Evolutionary conservation across 2,329 filamentous ascomycete genomes (phyloP).

Genomic region (Talaromyces sp.): DNA sequence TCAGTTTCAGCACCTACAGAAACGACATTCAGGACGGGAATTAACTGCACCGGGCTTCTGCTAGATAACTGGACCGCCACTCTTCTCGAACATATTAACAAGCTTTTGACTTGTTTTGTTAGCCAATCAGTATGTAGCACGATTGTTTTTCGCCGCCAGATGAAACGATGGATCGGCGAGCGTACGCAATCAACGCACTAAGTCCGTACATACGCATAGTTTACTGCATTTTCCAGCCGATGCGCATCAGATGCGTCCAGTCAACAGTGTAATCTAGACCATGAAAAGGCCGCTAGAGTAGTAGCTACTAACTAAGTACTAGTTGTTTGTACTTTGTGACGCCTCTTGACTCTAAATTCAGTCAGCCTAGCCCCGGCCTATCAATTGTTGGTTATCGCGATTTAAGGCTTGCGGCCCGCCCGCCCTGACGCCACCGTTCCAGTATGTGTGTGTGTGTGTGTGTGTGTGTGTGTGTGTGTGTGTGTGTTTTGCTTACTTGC

Average conservation of each 20-base stretch:
- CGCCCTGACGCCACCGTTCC: background rate
- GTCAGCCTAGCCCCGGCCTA: background rate
- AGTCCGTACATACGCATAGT: background rate
- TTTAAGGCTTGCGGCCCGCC: background rate
- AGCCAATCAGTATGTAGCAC: background rate
- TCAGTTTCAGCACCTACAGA: too few species aligned
- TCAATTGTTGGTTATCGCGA: background rate
- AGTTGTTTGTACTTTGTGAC: background rate
- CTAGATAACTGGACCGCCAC: background rate
- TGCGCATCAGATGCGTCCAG: background rate
- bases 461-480: background rate
- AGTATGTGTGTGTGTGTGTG: too few species aligned
- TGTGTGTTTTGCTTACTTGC: background rate
- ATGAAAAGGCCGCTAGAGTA: background rate
- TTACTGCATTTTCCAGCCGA: background rate
- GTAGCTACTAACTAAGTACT: too few species aligned
- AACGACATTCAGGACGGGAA: background rate
- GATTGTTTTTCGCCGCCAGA: background rate
- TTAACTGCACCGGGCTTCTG: background rate
- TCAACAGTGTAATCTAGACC: background rate
- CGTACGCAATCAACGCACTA: background rate
- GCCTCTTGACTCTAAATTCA: background rate
- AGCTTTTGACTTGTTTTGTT: background rate
- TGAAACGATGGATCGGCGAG: background rate
- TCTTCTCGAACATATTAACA: background rate